Conservation (phyloP, 1,139 yeast species). For the Komagataea norvegica region DNA sequence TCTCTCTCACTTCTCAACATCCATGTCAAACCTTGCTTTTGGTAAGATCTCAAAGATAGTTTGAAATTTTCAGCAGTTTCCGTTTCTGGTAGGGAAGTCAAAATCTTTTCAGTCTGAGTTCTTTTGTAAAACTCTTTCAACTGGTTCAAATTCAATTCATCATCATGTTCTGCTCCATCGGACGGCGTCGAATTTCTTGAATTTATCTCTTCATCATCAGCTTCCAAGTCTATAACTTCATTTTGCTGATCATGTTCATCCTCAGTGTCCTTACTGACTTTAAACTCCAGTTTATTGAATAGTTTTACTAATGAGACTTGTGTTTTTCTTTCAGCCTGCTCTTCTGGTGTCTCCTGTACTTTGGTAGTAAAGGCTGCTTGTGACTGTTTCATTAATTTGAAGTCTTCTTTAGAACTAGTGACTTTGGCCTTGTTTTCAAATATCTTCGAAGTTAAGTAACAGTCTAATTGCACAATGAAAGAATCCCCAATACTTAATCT, state of each 20-base stretch:
- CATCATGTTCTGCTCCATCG: conserved; percentile 16
- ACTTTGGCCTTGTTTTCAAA: conserved; percentile 34
- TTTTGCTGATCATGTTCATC: conserved; percentile 26
- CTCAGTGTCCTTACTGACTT: conserved; percentile 23
- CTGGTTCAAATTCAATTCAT: conserved; percentile 62
- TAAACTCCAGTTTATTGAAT: conserved; percentile 44
- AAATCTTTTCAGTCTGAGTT: conserved; percentile 54
- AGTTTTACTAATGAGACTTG: conserved; percentile 55
- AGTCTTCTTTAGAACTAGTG: conserved; percentile 13
- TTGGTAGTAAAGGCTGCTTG: conserved; percentile 13
- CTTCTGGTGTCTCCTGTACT: conserved; percentile 48
- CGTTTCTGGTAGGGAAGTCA: conserved; percentile 76
- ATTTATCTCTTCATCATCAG: conserved; percentile 61
- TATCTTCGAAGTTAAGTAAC: conserved; percentile 50
- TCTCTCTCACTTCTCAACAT: conserved; percentile 75
- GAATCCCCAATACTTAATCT: conserved; percentile 70
- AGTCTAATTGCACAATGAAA: conserved; percentile 58
- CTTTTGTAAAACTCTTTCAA: conserved; percentile 68
- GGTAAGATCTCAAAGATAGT: conserved; percentile 73
- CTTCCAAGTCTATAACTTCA: conserved; percentile 76
- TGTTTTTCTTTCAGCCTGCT: conserved; percentile 46
- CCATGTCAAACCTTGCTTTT: conserved; percentile 93
- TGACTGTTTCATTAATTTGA: conserved; percentile 19
- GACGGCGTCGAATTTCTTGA: conserved; percentile 27
- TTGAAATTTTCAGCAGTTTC: conserved; percentile 55